Conservation (phyloP, 345 rosid genomes). For the Ricinus communis region DNA sequence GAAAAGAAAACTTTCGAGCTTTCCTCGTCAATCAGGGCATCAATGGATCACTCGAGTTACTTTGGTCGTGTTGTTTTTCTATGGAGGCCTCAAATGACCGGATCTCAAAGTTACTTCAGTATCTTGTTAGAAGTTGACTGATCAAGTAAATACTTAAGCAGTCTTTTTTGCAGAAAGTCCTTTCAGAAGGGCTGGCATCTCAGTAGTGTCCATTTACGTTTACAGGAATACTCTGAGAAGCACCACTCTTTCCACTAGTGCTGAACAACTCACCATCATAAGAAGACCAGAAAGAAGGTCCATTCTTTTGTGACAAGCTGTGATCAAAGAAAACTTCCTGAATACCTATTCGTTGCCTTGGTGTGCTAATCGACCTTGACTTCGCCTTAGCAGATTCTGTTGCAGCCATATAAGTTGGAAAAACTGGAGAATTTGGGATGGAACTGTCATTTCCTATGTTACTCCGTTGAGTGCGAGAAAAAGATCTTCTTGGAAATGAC, state of each 20-base stretch:
- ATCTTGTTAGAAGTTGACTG: background rate
- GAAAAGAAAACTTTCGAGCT: background rate
- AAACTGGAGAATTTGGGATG: slow-evolving; percentile 46
- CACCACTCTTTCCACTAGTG: slow-evolving; percentile 23
- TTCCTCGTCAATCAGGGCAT: background rate
- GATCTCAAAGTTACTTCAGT: background rate
- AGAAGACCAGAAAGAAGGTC: slow-evolving; percentile 45
- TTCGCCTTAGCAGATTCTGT: slow-evolving; percentile 78
- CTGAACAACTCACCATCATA: slow-evolving; percentile 44
- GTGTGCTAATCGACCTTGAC: slow-evolving; percentile 79
- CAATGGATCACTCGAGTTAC: background rate
- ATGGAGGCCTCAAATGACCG: background rate
- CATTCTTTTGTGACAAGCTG: slow-evolving; percentile 26
- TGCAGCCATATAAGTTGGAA: slow-evolving; percentile 64
- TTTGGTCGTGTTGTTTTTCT: background rate
- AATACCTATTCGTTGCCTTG: slow-evolving; percentile 53
- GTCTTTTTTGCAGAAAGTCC: background rate
- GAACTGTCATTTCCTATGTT: slow-evolving; percentile 38
- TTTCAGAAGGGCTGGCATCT: background rate
- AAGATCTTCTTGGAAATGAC: slow-evolving; percentile 66
- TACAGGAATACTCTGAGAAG: slow-evolving; percentile 1
- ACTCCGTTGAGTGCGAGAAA: slow-evolving; percentile 41
- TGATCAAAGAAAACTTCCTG: slow-evolving; percentile 43
- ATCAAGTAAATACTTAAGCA: background rate
- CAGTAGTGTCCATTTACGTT: background rate